Percentiles rank a stretch among this genome's conserved stretches.
Conservation (phyloP, 495 filamentous ascomycete species). For the Podospora comata region DNA sequence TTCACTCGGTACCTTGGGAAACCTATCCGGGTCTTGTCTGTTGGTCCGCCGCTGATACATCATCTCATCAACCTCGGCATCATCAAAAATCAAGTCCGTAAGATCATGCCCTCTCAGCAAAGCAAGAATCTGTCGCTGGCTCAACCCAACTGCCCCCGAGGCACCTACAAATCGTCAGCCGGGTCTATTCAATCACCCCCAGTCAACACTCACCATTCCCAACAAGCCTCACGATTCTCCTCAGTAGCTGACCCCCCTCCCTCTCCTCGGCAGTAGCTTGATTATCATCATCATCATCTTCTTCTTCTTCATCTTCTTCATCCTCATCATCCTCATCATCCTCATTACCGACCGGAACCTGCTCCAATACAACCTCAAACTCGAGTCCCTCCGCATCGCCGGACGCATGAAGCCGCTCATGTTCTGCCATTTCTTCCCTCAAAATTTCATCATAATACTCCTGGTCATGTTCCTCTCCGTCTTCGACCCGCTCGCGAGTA, state of each 20-base stretch:
- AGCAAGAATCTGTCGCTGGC: background rate
- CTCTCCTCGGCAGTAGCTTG: background rate
- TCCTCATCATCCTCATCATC: background rate
- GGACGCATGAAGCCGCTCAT: conserved; percentile 40
- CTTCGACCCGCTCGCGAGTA: background rate
- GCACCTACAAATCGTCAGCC: background rate
- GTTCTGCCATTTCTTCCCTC: conserved; percentile 47
- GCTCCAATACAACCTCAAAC: background rate
- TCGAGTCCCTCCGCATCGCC: background rate
- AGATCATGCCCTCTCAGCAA: background rate
- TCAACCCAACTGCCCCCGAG: background rate
- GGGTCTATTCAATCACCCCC: too few relatives aligned
- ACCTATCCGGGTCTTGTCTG: conserved; percentile 44
- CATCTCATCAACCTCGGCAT: conserved; percentile 20
- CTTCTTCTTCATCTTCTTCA: too few relatives aligned
- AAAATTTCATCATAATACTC: conserved; percentile 33
- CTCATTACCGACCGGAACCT: background rate
- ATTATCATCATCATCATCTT: too few relatives aligned
- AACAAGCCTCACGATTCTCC: background rate
- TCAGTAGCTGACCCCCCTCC: background rate
- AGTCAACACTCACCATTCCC: background rate
- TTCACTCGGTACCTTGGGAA: conserved; percentile 76
- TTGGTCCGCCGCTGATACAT: conserved; percentile 22
- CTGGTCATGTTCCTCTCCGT: conserved; percentile 8
- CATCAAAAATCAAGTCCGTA: conserved; percentile 29